phyloP scores from a whole-genome alignment of 306 rosid genomes.

The Dalbergia cochinchinensis region DNA sequence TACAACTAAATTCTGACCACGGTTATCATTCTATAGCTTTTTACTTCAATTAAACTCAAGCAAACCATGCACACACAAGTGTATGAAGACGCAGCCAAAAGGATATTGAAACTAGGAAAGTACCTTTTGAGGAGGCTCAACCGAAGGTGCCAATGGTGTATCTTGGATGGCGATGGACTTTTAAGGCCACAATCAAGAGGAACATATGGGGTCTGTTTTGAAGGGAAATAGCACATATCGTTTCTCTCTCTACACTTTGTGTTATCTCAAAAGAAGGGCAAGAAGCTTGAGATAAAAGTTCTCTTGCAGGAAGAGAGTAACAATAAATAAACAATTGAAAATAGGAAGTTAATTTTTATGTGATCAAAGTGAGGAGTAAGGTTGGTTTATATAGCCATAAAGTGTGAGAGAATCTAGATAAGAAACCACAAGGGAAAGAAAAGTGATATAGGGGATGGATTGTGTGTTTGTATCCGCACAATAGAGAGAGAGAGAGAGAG shows the following conservation, averaged over 20 bases:
- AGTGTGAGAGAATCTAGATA: slow-evolving; percentile 24
- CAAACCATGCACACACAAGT: not conserved
- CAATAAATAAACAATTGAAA: not conserved
- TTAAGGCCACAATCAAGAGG: slow-evolving; percentile 38
- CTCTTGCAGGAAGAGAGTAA: not conserved
- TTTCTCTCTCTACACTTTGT: slow-evolving; percentile 14
- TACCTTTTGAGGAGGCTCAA: slow-evolving; percentile 66
- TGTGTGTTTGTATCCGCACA: slow-evolving; percentile 53
- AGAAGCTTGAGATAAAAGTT: no score
- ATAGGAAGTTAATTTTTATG: not conserved
- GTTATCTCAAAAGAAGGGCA: not conserved
- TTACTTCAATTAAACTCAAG: not conserved
- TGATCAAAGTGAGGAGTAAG: slow-evolving; percentile 39
- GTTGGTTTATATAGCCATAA: slow-evolving; percentile 48
- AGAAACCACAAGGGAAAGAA: not conserved
- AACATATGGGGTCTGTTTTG: slow-evolving; percentile 39
- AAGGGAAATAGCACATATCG: slow-evolving; percentile 60
- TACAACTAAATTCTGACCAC: no score
- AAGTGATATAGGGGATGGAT: slow-evolving; percentile 46
- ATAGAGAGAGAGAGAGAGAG: slow-evolving; percentile 54
- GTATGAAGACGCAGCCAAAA: not conserved
- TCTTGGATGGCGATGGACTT: slow-evolving; percentile 51
- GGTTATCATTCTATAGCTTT: not conserved
- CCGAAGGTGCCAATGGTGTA: slow-evolving; percentile 46
- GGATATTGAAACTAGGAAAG: not conserved